Evolutionary conservation across 306 rosid species (phyloP), one percentile per base, ranked within the genome.

Genomic region (Mucuna pruriens): DNA sequence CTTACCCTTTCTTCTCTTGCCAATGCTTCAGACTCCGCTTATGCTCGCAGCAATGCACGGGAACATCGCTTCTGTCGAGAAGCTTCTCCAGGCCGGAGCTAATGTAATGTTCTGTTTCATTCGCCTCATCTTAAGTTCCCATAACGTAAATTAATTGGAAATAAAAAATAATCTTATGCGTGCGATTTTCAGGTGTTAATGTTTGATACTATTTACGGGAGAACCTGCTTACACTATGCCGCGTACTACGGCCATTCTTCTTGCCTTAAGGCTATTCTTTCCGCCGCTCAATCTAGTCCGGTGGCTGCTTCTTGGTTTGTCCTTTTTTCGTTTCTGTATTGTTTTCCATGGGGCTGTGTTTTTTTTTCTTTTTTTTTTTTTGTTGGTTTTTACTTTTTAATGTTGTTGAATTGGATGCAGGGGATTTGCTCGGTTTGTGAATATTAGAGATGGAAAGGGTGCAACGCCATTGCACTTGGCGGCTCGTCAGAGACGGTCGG

Each of bases 11-110:
- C n/a, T 31, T 75, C 26, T 10, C 8, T 78, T 84, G 17, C 38
- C 74, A 78, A 82, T 80, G 84, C 49, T 84, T 75, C 86, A 92
- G 97, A 90, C 97, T 84, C 97, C 99, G 69, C 91, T 95, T 57
- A 93, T 93, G 97, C 74, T 93, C 84, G 99, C 97, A 20, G 91
- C 97, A 87, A 95, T 95, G 97, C 91, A 89, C 74, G 97, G 97
- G 58, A 92, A 86, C 85, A 85, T 91, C 76, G 80, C 87, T 5
- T 92, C 95, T 62, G 88, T 95, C 23, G 79, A 45, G 79, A 95
- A 84, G 85, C 98, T 92, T 19, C 91, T 95, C 82, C 86, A 91
- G 83, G 90, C 84, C 1, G 98, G 97, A 83, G 98, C 98, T 82
- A 95, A 92, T 85, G 97, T 82, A 34, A 80, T 60, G 9, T 9